Evolutionary conservation across 73 alveolate species (phyloP).

Genomic region (Paramecium sexaurelia): DNA sequence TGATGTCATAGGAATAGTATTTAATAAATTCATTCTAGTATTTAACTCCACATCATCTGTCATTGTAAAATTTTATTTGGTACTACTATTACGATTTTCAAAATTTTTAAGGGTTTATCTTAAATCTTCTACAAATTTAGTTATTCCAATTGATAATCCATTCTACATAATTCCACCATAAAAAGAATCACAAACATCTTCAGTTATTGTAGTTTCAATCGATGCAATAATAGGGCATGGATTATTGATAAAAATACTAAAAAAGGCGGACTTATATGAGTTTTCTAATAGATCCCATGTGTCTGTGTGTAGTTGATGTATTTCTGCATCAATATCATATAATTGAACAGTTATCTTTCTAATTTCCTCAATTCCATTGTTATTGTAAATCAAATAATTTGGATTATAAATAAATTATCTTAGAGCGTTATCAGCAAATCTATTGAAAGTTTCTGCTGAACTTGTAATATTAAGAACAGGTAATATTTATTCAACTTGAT

Average conservation of each 20-base stretch:
- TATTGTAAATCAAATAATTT: not conserved
- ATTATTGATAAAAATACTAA: not conserved
- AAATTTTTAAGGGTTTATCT: not conserved
- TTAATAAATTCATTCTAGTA: not conserved
- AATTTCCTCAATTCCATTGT: not conserved
- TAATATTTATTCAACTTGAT: not conserved
- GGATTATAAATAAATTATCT: slow-evolving; percentile 18
- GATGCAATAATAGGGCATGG: not conserved
- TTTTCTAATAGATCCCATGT: not conserved
- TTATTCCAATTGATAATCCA: slow-evolving; percentile 60
- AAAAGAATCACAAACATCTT: not conserved
- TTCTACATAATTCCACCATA: not conserved
- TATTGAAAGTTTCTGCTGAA: not conserved
- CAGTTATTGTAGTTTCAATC: not conserved
- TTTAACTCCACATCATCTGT: not conserved
- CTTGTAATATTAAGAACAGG: slow-evolving; percentile 25
- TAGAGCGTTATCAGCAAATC: slow-evolving; percentile 44
- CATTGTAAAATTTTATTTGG: not conserved
- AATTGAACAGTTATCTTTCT: not conserved
- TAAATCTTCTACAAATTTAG: slow-evolving; percentile 58
- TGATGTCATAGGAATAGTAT: not conserved
- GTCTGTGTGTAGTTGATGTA: not conserved
- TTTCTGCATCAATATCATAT: slow-evolving; percentile 20
- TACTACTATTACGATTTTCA: not conserved
- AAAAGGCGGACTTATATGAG: not conserved